Evolutionary conservation across 352 stramenopile species (phyloP), one percentile per base, ranked within the genome.

Genomic region (Pythium aquatile): DNA sequence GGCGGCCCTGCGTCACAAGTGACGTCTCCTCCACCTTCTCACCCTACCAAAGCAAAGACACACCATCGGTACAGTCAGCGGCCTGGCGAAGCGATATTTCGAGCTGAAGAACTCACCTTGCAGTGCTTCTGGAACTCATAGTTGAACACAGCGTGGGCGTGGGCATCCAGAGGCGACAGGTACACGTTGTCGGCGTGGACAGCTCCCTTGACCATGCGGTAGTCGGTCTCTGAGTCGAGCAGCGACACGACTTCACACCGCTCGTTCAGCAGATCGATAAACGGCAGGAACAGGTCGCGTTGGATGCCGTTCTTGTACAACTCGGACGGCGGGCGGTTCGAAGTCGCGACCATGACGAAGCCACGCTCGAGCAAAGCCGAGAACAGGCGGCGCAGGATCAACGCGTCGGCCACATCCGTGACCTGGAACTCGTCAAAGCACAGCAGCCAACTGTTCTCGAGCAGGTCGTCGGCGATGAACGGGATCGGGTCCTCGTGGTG

Each of bases 371-470:
- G 96, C n/a, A 99, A 64, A 8, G 87, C 82, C 11, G 81, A 86
- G 72, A 99, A 99, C 6, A 99, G 74, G 48, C 94, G 84, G 4
- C 79, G 77, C 42, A 99, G 72, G 56, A 99, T 99, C 42, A 99
- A 71, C 42, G 97, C 97, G 77, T 99, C 96, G 0, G 93, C 96
- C 51, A 99, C 91, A 73, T 99, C 97, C 5, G 93, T 99, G 35
- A 98, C 91, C 79, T 99, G 96, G 63, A 99, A 99, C 82, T 99
- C 97, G 74, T 99, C 97, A 70, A 99, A 98, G 80, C 95, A 99
- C 6, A 99, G 76, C 32, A 99, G 66, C 66, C 90, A 96, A 30
- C 87, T 88, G 63, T 93, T 83, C 44, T 77, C 32, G 32, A 97
- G 74, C 8, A 99, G 63, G 56, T 98, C 81, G 54, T 88, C 67